Percentiles rank a stretch among this genome's conserved stretches.
Conservation (phyloP, 2,329 filamentous ascomycete genomes). For the Cercospora sp. region DNA sequence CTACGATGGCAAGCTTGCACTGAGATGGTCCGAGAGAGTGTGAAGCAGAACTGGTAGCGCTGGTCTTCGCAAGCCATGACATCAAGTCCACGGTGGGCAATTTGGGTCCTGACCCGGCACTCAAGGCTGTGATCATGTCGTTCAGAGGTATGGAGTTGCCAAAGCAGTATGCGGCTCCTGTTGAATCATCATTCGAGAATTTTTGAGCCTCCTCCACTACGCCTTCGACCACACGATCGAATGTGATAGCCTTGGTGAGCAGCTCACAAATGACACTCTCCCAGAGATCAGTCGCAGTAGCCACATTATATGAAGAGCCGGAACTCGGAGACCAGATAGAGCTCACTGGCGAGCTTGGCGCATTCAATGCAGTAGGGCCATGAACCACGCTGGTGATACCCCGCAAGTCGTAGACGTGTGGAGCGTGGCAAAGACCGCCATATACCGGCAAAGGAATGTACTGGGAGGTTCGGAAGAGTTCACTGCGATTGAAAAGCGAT, state of each 20-base stretch:
- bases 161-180: slow-evolving; percentile 20
- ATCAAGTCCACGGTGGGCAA: slow-evolving; percentile 8
- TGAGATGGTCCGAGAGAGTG: slow-evolving; percentile 3
- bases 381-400: slow-evolving; percentile 34
- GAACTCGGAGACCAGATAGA: slow-evolving; percentile 39
- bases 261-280: slow-evolving; percentile 27
- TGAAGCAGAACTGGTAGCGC: background rate
- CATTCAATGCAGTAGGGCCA: background rate
- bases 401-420: slow-evolving; percentile 32
- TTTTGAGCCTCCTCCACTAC: slow-evolving; percentile 19
- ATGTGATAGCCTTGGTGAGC: slow-evolving; percentile 33
- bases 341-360: slow-evolving; percentile 21
- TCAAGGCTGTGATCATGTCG: slow-evolving; percentile 27
- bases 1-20: slow-evolving; percentile 12
- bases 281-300: slow-evolving; percentile 28
- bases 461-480: slow-evolving; percentile 29
- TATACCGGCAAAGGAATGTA: slow-evolving; percentile 35
- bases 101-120: slow-evolving; percentile 4
- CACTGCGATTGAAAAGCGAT: slow-evolving; percentile 29
- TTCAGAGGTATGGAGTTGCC: slow-evolving; percentile 30
- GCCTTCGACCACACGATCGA: slow-evolving; percentile 33
- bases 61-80: slow-evolving; percentile 5
- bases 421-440: slow-evolving; percentile 36
- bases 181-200: background rate
- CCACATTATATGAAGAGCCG: slow-evolving; percentile 34